Conservation (phyloP, 1,139 yeast genomes). For the Saccharomycopsis hybrid region DNA sequence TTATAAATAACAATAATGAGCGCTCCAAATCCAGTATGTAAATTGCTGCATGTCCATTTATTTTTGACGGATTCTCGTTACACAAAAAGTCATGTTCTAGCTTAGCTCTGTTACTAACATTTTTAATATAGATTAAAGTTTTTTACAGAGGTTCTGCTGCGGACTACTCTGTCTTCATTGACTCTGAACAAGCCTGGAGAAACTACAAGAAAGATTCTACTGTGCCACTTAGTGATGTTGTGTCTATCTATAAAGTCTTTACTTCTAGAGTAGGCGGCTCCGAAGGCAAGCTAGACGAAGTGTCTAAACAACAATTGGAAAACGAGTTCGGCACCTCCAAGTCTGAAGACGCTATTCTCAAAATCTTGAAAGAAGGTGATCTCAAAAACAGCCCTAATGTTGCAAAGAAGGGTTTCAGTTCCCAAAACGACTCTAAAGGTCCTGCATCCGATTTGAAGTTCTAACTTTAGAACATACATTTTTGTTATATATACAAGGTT, state of each 20-base stretch:
- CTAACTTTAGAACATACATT: not conserved
- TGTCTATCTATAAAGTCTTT: constrained; percentile 60
- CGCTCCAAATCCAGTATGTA: too few relatives aligned
- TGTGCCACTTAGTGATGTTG: constrained; percentile 57
- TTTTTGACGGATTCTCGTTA: too few relatives aligned
- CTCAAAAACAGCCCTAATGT: constrained; percentile 3
- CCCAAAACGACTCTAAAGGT: constrained; percentile 17
- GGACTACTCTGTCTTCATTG: constrained; percentile 63
- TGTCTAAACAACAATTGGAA: constrained; percentile 57
- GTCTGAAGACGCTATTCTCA: constrained; percentile 18
- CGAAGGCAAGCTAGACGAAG: constrained; percentile 67
- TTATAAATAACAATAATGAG: too few relatives aligned
- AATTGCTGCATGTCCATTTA: too few relatives aligned
- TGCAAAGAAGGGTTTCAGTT: constrained; percentile 9
- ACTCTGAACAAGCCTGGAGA: constrained; percentile 43
- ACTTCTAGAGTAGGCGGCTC: constrained; percentile 57
- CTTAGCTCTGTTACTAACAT: too few relatives aligned
- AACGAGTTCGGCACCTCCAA: constrained; percentile 51
- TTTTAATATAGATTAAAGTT: too few relatives aligned
- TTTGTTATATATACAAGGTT: too few relatives aligned
- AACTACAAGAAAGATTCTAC: constrained; percentile 48
- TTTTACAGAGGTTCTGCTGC: constrained; percentile 57
- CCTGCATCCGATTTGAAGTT: too few relatives aligned
- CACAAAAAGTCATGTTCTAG: too few relatives aligned
- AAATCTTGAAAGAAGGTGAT: constrained; percentile 17